Conservation (phyloP, 164 flowering plant species). For the Houttuynia cordata region DNA sequence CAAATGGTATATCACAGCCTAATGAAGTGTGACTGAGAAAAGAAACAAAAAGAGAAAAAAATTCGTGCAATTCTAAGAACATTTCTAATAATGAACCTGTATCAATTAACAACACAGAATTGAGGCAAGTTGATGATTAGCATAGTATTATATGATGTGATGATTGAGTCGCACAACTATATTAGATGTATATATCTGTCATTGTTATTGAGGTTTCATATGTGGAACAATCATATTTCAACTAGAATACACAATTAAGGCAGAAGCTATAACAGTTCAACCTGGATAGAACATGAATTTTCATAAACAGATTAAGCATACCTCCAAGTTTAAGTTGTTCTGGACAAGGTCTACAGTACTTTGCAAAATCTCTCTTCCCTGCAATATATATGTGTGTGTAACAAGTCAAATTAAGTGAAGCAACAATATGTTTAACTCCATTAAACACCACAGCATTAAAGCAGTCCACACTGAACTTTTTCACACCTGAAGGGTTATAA, state of each 20-base stretch:
- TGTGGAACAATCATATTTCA: background rate
- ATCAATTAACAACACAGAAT: background rate
- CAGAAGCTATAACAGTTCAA: too few relatives aligned
- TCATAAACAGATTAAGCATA: conserved; percentile 4
- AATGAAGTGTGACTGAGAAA: background rate
- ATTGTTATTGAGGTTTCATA: too few relatives aligned
- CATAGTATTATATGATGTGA: too few relatives aligned
- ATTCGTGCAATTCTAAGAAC: background rate
- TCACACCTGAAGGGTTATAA: conserved; percentile 79
- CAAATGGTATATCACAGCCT: background rate
- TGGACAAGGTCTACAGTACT: conserved; percentile 96
- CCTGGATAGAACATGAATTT: too few relatives aligned
- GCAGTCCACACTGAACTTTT: background rate
- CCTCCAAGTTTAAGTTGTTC: conserved; percentile 83
- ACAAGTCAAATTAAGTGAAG: background rate
- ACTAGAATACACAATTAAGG: background rate
- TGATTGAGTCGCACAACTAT: too few relatives aligned
- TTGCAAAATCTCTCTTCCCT: conserved; percentile 98
- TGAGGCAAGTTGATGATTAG: too few relatives aligned
- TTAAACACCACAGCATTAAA: background rate
- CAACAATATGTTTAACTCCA: background rate
- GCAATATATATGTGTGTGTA: conserved; percentile 9
- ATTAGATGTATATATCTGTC: too few relatives aligned
- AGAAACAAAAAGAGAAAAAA: background rate
- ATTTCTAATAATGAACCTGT: too few relatives aligned